Evolutionary conservation across 352 stramenopile species (phyloP).

Genomic region (Phytophthora fragariaefolia): DNA sequence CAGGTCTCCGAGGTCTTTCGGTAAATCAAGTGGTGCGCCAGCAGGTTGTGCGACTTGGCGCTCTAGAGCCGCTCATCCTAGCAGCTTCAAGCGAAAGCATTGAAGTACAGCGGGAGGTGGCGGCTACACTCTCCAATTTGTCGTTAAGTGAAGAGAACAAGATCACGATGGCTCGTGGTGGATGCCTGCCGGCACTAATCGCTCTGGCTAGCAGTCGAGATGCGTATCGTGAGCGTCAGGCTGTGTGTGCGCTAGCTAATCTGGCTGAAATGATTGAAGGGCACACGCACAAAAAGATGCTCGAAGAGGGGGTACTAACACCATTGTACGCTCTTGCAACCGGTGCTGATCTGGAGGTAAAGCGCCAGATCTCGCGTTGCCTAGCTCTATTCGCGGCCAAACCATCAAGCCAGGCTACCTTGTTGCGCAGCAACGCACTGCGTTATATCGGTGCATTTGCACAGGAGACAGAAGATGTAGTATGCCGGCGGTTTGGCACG

Average conservation of each 20-base stretch:
- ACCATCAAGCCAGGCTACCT: conserved; percentile 85
- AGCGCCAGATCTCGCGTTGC: conserved; percentile 91
- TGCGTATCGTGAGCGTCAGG: conserved; percentile 92
- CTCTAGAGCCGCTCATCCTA: conserved; percentile 95
- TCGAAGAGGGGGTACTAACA: conserved; percentile 93
- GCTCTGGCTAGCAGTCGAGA: conserved; percentile 89
- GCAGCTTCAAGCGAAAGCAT: conserved; percentile 90
- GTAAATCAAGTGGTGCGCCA: conserved; percentile 91
- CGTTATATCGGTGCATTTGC: conserved; percentile 89
- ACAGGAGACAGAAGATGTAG: conserved; percentile 77
- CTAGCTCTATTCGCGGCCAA: conserved; percentile 95
- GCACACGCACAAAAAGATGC: conserved; percentile 95
- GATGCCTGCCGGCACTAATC: conserved; percentile 93
- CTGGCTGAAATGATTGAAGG: conserved; percentile 96
- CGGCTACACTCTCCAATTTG: conserved; percentile 95
- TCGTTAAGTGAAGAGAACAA: conserved; percentile 97
- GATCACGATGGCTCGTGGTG: conserved; percentile 94
- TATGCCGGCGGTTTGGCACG: conserved; percentile 91
- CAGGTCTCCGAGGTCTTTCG: conserved; percentile 92
- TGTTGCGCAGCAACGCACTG: conserved; percentile 90
- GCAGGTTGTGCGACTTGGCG: conserved; percentile 92
- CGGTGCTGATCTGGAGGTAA: conserved; percentile 86
- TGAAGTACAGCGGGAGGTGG: conserved; percentile 95
- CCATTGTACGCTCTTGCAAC: conserved; percentile 89
- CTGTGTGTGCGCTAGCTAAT: conserved; percentile 94